A percentile compares a stretch with the other conserved stretches of the same genome.
Evolutionary conservation across 1,284 basidiomycete species (phyloP).

Genomic region (Heimioporus retisporus): DNA sequence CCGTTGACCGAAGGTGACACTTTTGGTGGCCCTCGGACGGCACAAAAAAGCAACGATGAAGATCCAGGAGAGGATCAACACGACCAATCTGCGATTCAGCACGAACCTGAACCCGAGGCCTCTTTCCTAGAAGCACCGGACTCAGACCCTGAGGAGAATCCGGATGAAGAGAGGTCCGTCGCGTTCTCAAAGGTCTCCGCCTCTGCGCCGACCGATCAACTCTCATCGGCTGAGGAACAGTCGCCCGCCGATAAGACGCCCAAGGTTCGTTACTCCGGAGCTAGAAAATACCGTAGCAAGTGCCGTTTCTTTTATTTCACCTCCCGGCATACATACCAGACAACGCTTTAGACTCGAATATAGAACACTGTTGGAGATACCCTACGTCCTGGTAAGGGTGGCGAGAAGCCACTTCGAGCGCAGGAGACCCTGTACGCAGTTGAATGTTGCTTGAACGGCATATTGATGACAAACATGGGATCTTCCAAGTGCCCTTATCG

Average conservation of each 20-base stretch:
- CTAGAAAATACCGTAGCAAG: constrained; percentile 70
- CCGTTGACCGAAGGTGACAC: constrained; percentile 22
- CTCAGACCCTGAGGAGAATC: constrained; percentile 27
- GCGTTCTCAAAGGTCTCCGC: constrained; percentile 36
- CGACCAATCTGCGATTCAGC: constrained; percentile 24
- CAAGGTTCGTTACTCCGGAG: constrained; percentile 61
- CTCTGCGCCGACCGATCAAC: constrained; percentile 16
- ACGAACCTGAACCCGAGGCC: constrained; percentile 15
- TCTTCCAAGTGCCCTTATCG: constrained; percentile 61
- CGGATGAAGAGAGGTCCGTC: constrained; percentile 44
- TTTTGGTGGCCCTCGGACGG: constrained; percentile 10
- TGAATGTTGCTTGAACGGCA: neutral
- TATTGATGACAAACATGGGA: constrained; percentile 30
- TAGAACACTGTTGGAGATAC: constrained; percentile 74
- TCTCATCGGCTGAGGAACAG: constrained; percentile 11
- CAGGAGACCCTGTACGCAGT: constrained; percentile 73
- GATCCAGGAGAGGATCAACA: constrained; percentile 13
- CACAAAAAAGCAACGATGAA: constrained; percentile 6
- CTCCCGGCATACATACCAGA: neutral
- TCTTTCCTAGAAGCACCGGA: constrained; percentile 12
- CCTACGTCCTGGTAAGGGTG: constrained; percentile 63
- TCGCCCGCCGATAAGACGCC: constrained; percentile 31
- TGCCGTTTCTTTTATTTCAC: constrained; percentile 15
- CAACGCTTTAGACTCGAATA: constrained; percentile 63
- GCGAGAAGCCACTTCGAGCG: constrained; percentile 58